Conservation (phyloP, 148 eudicot genomes). For the Rhododendron simsii region DNA sequence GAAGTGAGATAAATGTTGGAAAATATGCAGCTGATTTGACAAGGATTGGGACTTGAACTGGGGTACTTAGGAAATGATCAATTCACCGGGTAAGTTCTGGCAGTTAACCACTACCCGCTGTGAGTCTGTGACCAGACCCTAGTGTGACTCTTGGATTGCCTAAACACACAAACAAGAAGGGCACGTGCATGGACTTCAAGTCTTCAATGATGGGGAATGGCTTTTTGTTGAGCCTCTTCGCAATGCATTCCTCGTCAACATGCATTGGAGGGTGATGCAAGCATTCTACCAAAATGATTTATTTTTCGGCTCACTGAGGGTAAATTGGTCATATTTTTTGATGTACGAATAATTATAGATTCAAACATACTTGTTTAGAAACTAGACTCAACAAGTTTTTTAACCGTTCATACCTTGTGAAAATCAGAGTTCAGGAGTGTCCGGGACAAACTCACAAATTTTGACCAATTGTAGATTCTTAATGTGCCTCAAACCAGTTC, state of each 20-base stretch:
- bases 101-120: neutral
- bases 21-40: neutral
- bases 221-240: constrained; percentile 19
- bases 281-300: no score
- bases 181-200: constrained; percentile 30
- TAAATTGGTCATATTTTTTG: no score
- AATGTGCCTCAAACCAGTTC: no score
- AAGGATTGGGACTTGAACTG: neutral
- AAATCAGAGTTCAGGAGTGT: no score
- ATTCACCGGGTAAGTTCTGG: neutral
- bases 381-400: no score
- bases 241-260: constrained; percentile 28
- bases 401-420: no score
- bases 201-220: no score
- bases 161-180: constrained; percentile 17
- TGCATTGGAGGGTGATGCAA: neutral
- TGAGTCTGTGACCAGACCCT: neutral
- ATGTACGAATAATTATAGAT: no score
- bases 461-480: no score
- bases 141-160: constrained; percentile 18
- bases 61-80: neutral
- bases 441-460: no score
- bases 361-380: no score
- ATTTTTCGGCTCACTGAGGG: no score
- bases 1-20: neutral